Base-by-base conservation (phyloP, 2,329 filamentous ascomycete genomes). In the Pestalotiopsis sp. region DNA sequence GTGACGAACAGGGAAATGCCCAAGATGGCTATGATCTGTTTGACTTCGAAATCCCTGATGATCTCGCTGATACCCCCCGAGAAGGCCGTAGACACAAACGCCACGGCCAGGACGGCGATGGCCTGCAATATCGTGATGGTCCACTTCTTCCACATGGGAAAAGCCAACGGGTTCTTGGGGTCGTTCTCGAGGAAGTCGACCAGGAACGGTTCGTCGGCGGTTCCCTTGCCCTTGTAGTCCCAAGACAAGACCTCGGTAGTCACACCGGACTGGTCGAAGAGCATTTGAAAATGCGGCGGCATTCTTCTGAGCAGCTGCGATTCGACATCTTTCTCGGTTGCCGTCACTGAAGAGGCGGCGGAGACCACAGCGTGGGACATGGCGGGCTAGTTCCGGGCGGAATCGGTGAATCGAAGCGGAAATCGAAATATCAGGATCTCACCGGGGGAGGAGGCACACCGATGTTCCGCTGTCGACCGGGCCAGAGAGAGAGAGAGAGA, bases 241-340 rank as follows among this genome's bases (percentile, higher is more conserved):
- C 11, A 61, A 4, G 27, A 9, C 12, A 11, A 13, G 27, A 61
- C 58, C 7, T 61, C 27, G 58, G 23, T 4, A 17, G 58, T 61
- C 4, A 38, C 31, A 9, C 58, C 58, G 25, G 58, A 20, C 58
- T 61, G 27, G 17, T 38, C 17, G 31, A 31, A 14, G 12, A 61
- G 81, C 67, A 89, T 79, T 64, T 82, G 80, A 78, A 84, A 87
- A 78, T 88, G 85, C 14, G 81, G 79, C 58, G 82, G 74, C 31
- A 74, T 71, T 68, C 77, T 81, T 67, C 70, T 68, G 27, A 76
- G 72, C 27, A 74, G 73, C 63, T 81, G 75, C 9, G 83, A 78
- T 75, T 87, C 85, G 67, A 83, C 70, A 70, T 86, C 84, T 66
- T 67, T 73, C 20, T 80, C 80, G 17, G 79, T 78, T 40, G 75